phyloP scores from a whole-genome alignment of 192 early-diverging fungal species.

The Backusella tarrabulga region DNA sequence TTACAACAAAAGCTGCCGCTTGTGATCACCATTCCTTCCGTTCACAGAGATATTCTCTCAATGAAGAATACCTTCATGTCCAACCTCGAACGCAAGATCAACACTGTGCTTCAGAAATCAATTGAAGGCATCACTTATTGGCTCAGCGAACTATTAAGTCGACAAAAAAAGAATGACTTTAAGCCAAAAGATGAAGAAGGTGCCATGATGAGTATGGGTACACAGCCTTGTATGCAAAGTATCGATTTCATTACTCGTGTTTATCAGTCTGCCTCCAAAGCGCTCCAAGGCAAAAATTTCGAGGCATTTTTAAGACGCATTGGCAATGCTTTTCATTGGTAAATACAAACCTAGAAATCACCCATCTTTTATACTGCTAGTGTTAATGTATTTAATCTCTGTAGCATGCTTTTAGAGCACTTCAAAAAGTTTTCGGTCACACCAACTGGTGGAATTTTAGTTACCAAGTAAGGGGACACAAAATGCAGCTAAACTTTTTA shows the following conservation, averaged over 20 bases:
- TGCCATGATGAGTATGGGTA: conserved; percentile 65
- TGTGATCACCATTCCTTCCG: conserved; percentile 62
- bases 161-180: conserved; percentile 91
- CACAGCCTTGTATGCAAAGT: conserved; percentile 78
- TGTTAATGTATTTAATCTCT: background rate
- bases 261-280: conserved; percentile 54
- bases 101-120: conserved; percentile 70
- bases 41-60: conserved; percentile 83
- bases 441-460: conserved; percentile 82
- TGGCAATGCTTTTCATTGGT: conserved; percentile 79
- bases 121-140: conserved; percentile 75
- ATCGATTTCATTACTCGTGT: conserved; percentile 75
- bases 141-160: conserved; percentile 63
- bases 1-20: conserved; percentile 58
- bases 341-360: conserved; percentile 23
- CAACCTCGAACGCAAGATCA: conserved; percentile 77
- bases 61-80: conserved; percentile 90
- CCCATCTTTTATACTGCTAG: conserved; percentile 6
- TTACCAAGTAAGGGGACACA: conserved; percentile 67
- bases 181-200: conserved; percentile 86
- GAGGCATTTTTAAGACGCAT: conserved; percentile 77
- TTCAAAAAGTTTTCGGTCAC: conserved; percentile 86
- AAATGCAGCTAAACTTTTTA: background rate
- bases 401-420: conserved; percentile 87
- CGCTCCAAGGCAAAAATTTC: conserved; percentile 74